Evolutionary conservation across 1,284 basidiomycete species (phyloP), one percentile per base, ranked within the genome.

Genomic region (Sporisorium iseilematis-ciliati): DNA sequence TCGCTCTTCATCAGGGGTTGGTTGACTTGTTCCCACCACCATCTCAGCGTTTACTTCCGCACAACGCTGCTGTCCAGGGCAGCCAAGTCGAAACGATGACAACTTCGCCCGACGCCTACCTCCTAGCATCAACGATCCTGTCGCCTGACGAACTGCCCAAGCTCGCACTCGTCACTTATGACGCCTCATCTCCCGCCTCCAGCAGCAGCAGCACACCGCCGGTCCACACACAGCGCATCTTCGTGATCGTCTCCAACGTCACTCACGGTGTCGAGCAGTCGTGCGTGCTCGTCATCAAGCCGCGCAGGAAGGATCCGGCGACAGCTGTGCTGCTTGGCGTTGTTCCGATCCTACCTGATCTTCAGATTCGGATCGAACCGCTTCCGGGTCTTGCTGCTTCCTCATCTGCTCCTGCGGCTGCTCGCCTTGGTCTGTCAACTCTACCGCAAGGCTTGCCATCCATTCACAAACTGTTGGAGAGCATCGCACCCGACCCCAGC

Each of bases 241-340:
- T 78, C 50, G 60, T 57, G 48, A 69, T 78, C 26, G 65, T 73
- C 56, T 72, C 68, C n/a, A 72, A 78, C 43, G 60, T 78, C 25
- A 54, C 53, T 7, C 45, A 55, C 29, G 57, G 60, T 25, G 53
- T 69, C 7, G 76, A 78, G 33, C 69, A 75, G 25, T 70, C 72
- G 2, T 67, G 65, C 49, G 38, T 78, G 35, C 60, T 78, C 42
- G 55, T 71, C 40, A 48, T 78, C 65, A 72, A 67, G 48, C 76
- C 68, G 12, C 51, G 72, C 2, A 45, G 69, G 6, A 65, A 52
- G 31, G 62, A 74, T 21, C 56, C 67, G 1, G 35, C 42, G 35
- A 72, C 72, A 2, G 68, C 73, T 1, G 38, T 59, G 8, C 35
- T 75, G 16, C 59, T 75, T 25, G 35, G 45, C 38, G 68, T 41